A percentile compares a stretch with the other conserved stretches of the same genome.
These are phyloP conservation scores for Teunomyces funiuensis DNA, from an alignment of 805 yeast species.

Conservation along the genomic window DNA sequence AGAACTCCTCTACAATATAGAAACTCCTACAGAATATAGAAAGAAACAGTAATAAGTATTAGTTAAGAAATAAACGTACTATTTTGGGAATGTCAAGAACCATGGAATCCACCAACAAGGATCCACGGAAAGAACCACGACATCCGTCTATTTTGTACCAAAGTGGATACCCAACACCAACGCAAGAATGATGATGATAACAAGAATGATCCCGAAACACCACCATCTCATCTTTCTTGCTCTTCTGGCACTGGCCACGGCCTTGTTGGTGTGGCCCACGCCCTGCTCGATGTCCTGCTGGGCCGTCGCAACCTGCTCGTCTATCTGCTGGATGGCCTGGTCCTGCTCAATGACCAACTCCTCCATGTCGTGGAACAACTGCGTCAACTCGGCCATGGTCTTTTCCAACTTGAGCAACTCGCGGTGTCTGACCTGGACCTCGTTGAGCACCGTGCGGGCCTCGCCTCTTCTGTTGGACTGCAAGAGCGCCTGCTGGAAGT, in stretches of 20 bases:
- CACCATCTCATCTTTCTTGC: conserved; percentile 91
- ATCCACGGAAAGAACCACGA: too few species aligned
- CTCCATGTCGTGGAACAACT: conserved; percentile 94
- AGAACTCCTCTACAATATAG: too few species aligned
- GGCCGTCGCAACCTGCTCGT: conserved; percentile 77
- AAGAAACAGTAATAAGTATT: conserved; percentile 2
- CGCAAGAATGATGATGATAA: conserved; percentile 63
- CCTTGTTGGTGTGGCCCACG: conserved; percentile 89
- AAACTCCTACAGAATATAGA: too few species aligned
- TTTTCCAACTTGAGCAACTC: conserved; percentile 93
- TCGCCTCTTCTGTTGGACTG: conserved; percentile 89
- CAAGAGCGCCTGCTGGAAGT: conserved; percentile 88
- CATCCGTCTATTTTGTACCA: conserved; percentile 23
- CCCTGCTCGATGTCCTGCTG: conserved; percentile 92
- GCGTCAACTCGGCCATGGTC: conserved; percentile 93
- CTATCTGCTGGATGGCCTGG: conserved; percentile 77
- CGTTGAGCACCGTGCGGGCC: conserved; percentile 91
- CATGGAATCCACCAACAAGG: conserved; percentile 2
- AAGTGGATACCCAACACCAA: conserved; percentile 67
- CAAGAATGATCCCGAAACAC: conserved; percentile 65
- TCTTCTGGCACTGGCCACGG: conserved; percentile 81
- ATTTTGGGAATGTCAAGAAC: neutral
- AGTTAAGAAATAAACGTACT: neutral
- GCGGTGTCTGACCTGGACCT: conserved; percentile 93
- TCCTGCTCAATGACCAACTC: conserved; percentile 95